A percentile compares a stretch with the other conserved stretches of the same genome.
These are phyloP conservation scores for Jaltomata sinuosa DNA, from an alignment of 257 asterid genomes.

Conservation along the genomic window DNA sequence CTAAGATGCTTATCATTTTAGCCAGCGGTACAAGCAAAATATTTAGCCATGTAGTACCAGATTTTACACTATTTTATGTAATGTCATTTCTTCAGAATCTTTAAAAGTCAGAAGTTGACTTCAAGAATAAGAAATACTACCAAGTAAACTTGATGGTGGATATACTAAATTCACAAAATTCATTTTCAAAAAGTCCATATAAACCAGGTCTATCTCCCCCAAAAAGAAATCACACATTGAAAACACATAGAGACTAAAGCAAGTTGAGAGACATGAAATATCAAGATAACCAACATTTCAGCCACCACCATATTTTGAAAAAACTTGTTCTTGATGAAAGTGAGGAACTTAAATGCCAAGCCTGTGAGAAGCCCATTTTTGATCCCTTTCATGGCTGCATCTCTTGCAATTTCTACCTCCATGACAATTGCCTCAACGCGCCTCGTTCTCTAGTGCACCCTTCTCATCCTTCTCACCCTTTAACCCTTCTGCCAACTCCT, in stretches of 20 bases:
- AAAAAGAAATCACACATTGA: not conserved
- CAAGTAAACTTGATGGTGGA: not conserved
- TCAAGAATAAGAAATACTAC: not conserved
- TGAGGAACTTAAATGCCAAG: slow-evolving; percentile 16
- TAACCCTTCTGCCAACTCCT: slow-evolving; percentile 28
- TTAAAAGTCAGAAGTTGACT: not conserved
- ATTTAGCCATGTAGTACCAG: not conserved
- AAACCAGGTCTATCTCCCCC: not conserved
- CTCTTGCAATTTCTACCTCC: slow-evolving; percentile 23
- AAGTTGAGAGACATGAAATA: slow-evolving; percentile 5
- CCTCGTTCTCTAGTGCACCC: slow-evolving; percentile 30
- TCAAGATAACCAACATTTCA: slow-evolving; percentile 20
- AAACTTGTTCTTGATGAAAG: slow-evolving; percentile 10
- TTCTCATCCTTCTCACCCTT: slow-evolving; percentile 21
- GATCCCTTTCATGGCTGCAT: slow-evolving; percentile 25
- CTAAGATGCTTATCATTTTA: too few species aligned
- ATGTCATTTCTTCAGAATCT: not conserved
- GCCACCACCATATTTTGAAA: slow-evolving; percentile 24
- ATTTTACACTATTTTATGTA: not conserved
- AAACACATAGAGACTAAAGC: not conserved
- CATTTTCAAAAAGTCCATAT: not conserved
- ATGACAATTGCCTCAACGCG: slow-evolving; percentile 15
- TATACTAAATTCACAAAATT: not conserved
- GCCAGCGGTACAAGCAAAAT: not conserved
- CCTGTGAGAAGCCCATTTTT: slow-evolving; percentile 2